These are phyloP conservation scores for Moringa oleifera DNA, from an alignment of 345 rosid genomes.

Conservation along the genomic window DNA sequence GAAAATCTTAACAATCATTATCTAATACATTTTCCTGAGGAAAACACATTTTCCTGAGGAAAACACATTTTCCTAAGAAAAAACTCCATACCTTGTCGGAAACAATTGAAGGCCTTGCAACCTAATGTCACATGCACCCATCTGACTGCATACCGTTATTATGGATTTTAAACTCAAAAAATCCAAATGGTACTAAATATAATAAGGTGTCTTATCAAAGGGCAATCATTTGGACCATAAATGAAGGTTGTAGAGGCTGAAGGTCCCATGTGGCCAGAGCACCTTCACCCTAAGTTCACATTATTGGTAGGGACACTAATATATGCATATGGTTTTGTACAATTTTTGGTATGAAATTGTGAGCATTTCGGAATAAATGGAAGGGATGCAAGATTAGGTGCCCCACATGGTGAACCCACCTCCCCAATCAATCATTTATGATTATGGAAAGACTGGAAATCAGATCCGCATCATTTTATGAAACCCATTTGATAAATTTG, in stretches of 20 bases:
- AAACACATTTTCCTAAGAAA: background rate
- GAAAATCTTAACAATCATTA: constrained; percentile 22
- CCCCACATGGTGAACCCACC: too few species aligned
- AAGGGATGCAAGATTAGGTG: too few species aligned
- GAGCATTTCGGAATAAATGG: too few species aligned
- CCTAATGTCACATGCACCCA: constrained; percentile 31
- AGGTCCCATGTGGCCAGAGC: constrained; percentile 47
- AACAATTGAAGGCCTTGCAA: constrained; percentile 10
- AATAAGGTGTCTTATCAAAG: constrained; percentile 7
- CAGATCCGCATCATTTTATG: too few species aligned
- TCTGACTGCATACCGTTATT: constrained; percentile 26
- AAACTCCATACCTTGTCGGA: too few species aligned
- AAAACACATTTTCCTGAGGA: constrained; percentile 3
- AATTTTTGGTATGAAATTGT: too few species aligned
- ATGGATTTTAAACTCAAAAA: constrained; percentile 1
- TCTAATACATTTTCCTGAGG: constrained; percentile 3
- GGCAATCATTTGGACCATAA: constrained; percentile 28
- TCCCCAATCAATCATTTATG: too few species aligned
- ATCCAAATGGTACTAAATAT: background rate
- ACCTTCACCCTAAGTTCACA: constrained; percentile 2
- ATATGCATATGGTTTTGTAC: too few species aligned
- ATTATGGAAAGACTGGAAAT: too few species aligned
- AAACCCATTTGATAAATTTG: too few species aligned
- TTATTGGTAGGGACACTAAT: constrained; percentile 17
- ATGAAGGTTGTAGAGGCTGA: constrained; percentile 31